A percentile compares a stretch with the other conserved stretches of the same genome.
Evolutionary conservation across 768 basidiomycete species (phyloP).

Genomic region (Postia placenta): DNA sequence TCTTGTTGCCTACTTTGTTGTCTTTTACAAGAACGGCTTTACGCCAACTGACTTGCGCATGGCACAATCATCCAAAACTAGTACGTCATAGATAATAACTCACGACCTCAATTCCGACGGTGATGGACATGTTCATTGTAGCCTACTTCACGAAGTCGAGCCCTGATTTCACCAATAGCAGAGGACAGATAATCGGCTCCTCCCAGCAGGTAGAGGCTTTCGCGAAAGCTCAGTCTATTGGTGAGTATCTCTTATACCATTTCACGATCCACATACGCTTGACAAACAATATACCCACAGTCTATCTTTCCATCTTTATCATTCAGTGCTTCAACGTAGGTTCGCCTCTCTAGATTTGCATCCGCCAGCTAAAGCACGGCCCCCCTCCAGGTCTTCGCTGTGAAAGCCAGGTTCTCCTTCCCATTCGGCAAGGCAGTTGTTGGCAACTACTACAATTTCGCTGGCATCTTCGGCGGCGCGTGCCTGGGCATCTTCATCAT

Average conservation of each 20-base stretch:
- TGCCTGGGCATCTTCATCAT: constrained; percentile 62
- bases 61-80: constrained; percentile 34
- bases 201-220: constrained; percentile 51
- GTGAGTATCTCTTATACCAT: constrained; percentile 19
- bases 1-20: constrained; percentile 59
- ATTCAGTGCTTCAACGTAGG: constrained; percentile 62
- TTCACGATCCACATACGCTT: not conserved
- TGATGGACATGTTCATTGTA: constrained; percentile 11
- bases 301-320: constrained; percentile 64
- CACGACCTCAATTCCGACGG: not conserved
- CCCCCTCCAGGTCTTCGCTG: constrained; percentile 48
- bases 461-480: constrained; percentile 55
- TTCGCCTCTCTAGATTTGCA: not conserved
- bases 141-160: constrained; percentile 44
- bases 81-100: not conserved
- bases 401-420: constrained; percentile 55
- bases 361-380: not conserved
- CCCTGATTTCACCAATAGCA: constrained; percentile 49
- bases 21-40: constrained; percentile 59
- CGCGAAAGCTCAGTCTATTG: constrained; percentile 57
- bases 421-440: constrained; percentile 57
- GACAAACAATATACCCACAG: too few species aligned
- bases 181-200: constrained; percentile 40
- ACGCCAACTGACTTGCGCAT: constrained; percentile 47
- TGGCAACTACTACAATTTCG: constrained; percentile 59